Base-by-base conservation (phyloP, 2,329 filamentous ascomycete species). In the Aspergillus piperis region DNA sequence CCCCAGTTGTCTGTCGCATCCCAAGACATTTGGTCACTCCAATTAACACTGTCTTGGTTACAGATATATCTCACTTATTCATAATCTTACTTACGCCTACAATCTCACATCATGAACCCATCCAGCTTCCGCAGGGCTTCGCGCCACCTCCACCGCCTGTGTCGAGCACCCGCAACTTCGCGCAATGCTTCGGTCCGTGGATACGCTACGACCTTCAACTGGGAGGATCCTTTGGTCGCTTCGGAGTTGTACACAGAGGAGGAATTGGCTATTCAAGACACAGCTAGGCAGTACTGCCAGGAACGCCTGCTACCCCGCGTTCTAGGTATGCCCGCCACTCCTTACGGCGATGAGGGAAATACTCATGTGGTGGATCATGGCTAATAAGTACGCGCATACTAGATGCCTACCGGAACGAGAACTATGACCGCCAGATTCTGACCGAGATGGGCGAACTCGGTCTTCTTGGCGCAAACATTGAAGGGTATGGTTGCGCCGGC, bases 371-470 rank as follows among this genome's bases (percentile, higher is more conserved):
- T 49, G 25, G 15, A 11, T 36, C 21, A 5, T 54, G 27, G 38
- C 58, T 58, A 27, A 59, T 17, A 17, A 2, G 5, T 23, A 48
- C 5, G 30, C 3, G 17, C 57, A 44, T 48, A 23, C 59, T 63
- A 94, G 91, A 94, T 78, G 90, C 91, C 61, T 96, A 93, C 78
- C 86, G 92, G 66, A 88, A 94, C 74, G 92, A 96, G 77, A 76
- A 92, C 72, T 96, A 93, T 78, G 92, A 96, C 75, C 84, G 86
- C 69, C 88, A 89, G 70, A 96, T 96, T 62, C 83, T 96, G 32
- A 84, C 89, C 75, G 92, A 96, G 78, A 96, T 96, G 92, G 92
- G 93, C 47, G 91, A 95, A 73, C 81, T 96, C 8, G 93, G 93
- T n/a, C 83, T 96, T 0, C 82, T 96, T 3, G 92, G 93, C 57